These are phyloP conservation scores for Salix dunnii DNA, from an alignment of 345 rosid genomes.

Conservation along the genomic window DNA sequence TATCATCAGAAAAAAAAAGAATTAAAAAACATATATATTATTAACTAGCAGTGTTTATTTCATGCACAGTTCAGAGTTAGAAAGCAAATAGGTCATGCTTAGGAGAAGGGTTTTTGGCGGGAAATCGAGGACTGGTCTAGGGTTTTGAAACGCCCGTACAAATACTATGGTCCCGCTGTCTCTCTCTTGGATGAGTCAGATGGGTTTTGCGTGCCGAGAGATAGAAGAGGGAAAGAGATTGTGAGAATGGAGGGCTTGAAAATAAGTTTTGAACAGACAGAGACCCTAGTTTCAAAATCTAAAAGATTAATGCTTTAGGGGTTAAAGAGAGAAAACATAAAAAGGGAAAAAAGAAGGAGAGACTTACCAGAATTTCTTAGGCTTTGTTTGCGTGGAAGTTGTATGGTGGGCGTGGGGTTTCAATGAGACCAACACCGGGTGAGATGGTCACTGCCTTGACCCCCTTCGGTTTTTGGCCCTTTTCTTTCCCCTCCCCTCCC, in stretches of 20 bases:
- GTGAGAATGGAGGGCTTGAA: conserved; percentile 7
- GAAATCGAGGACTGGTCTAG: conserved; percentile 29
- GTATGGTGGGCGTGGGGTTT: not conserved
- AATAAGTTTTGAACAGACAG: conserved; percentile 28
- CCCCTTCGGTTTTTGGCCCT: conserved; percentile 20
- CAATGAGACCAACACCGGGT: not conserved
- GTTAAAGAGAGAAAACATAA: not conserved
- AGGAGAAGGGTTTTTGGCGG: conserved; percentile 24
- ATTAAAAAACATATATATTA: not conserved
- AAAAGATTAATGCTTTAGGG: conserved; percentile 2
- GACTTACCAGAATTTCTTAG: conserved; percentile 25
- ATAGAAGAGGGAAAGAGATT: not conserved
- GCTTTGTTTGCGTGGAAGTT: not conserved
- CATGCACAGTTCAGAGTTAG: not conserved
- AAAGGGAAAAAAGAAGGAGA: not conserved
- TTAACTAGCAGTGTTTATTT: not conserved
- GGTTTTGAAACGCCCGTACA: conserved; percentile 25
- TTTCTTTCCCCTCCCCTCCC: not conserved
- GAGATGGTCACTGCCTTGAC: conserved; percentile 9
- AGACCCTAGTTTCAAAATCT: conserved; percentile 25
- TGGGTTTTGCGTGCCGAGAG: not conserved
- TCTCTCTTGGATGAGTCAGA: conserved; percentile 1
- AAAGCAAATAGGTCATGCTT: not conserved
- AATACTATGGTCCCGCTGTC: not conserved
- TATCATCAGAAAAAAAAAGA: not conserved